Evolutionary conservation across 1,139 yeast species (phyloP), one percentile per base, ranked within the genome.

Genomic region (Pichia sp.): DNA sequence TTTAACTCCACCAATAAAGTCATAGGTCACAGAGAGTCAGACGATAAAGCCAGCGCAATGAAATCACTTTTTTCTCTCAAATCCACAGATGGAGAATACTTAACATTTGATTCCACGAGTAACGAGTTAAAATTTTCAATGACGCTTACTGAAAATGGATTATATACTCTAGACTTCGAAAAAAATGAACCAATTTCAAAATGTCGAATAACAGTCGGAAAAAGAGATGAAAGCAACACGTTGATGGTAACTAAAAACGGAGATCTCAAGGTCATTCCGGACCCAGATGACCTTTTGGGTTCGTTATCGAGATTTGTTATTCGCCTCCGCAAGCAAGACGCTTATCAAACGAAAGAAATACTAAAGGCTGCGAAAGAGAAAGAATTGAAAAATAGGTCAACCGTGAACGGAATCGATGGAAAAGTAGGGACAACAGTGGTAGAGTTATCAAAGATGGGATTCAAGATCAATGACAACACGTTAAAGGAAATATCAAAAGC

Each of bases 131-230:
- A 63, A 23, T 67, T 65, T 19, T 61, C 74, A 2, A 66, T 68
- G 12, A 76, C 76, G 0, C 61, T 75, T 16, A 72, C 77, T 1
- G 66, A 65, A 5, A 60, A 63, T 36, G 72, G 73, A 45, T 66
- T 70, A 4, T 69, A 74, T 53, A 60, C 57, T 10, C 58, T 74
- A 7, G 41, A 25, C 12, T 30, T 40, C 3, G 53, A 47, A 3
- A 47, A 12, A 13, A 7, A 8, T n/a, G 34, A 46, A 13, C 44
- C 1, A 21, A 13, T 9, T 26, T 46, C 48, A 46, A 6, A 43
- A 7, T 46, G 26, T 16, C 54, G 26, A 36, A 18, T 18, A 57
- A 34, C 60, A 6, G 48, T 59, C 1, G 57, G 61, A 7, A 62
- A 61, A 13, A 30, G 49, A 2, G 41, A 53, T 9, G 28, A 48